A percentile compares a stretch with the other conserved stretches of the same genome.
phyloP scores from a whole-genome alignment of 192 early-diverging fungal genomes.

The Gonapodya prolifera region DNA sequence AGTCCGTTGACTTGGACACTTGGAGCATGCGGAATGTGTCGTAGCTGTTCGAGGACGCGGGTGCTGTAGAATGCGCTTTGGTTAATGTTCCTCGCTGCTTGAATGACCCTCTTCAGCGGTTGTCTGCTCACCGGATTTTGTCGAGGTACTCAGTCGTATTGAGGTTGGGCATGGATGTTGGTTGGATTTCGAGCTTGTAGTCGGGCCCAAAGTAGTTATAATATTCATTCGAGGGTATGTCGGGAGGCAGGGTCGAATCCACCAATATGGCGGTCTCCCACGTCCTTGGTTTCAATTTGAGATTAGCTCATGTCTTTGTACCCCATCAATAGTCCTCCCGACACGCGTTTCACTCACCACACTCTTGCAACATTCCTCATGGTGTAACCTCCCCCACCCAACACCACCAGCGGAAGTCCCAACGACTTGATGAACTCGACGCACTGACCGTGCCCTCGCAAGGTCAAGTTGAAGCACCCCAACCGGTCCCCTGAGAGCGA shows the following conservation, averaged over 20 bases:
- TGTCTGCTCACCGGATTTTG: slow-evolving; percentile 26
- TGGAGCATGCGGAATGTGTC: slow-evolving; percentile 76
- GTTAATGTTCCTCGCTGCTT: slow-evolving; percentile 6
- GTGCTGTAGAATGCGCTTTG: background rate
- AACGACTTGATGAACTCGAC: slow-evolving; percentile 85
- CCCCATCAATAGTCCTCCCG: too few relatives aligned
- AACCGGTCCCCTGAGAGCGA: slow-evolving; percentile 88
- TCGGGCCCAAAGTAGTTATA: slow-evolving; percentile 22
- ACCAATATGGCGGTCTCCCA: slow-evolving; percentile 82
- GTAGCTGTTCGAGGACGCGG: slow-evolving; percentile 73
- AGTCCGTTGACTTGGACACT: slow-evolving; percentile 64
- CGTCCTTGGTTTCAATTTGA: slow-evolving; percentile 23
- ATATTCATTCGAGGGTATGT: slow-evolving; percentile 56
- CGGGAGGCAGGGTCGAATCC: slow-evolving; percentile 21
- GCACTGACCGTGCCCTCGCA: slow-evolving; percentile 84
- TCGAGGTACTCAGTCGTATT: slow-evolving; percentile 76
- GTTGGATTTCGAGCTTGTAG: slow-evolving; percentile 36
- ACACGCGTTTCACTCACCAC: slow-evolving; percentile 53
- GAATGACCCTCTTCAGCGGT: slow-evolving; percentile 26
- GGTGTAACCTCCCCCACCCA: slow-evolving; percentile 95
- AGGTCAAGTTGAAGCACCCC: slow-evolving; percentile 90
- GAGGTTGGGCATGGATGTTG: slow-evolving; percentile 72
- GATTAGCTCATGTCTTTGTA: too few relatives aligned
- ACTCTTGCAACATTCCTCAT: slow-evolving; percentile 80
- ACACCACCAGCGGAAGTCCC: slow-evolving; percentile 77